Base-by-base conservation (phyloP, 768 basidiomycete species). In the Leccinum fibrillosum region DNA sequence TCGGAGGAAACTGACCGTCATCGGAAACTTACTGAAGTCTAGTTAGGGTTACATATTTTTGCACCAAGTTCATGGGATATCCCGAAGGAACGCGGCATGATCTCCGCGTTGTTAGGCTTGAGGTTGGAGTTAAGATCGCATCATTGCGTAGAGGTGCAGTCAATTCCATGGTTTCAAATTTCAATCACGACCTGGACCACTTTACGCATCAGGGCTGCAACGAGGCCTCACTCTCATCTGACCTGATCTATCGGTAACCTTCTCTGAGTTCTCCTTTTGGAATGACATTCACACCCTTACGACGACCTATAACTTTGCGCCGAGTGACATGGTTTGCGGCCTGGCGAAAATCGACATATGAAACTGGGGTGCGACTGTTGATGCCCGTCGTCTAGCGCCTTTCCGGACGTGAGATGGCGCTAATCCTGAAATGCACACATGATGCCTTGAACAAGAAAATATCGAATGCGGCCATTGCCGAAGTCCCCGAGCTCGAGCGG, bases 21-120 rank as follows among this genome's bases (percentile, higher is more conserved):
- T 49, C 56, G 49, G 28, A 19, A 39, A 15, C 21, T 54, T 34
- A 13, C 35, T 1, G 44, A n/a, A 30, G 28, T 30, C 35, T 12
- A 19, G 53, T 12, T 13, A 13, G 28, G 28, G 39, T 39, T n/a
- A n/a, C 39, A 23, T 47, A 53, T 11, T 30, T 68, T 17, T 47
- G 71, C 70, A 42, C 67, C 15, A 70, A 54, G 52, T 73, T 1
- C 28, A 30, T 30, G 67, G 51, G 64, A 75, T 19, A 74, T 73
- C 25, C 76, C 73, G 9, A 68, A 57, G 7, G 60, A 58, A 7
- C 74, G 63, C 2, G 65, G 64, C 17, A 70, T 60, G 11, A 76
- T 60, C 2, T 74, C 76, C 13, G 72, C 65, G 26, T 67, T 67
- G 37, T 73, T 65, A 12, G 64, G 57, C 6, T 73, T 73, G 51